Evolutionary conservation across 164 flowering plant genomes (phyloP).

Genomic region (Vitis riparia): DNA sequence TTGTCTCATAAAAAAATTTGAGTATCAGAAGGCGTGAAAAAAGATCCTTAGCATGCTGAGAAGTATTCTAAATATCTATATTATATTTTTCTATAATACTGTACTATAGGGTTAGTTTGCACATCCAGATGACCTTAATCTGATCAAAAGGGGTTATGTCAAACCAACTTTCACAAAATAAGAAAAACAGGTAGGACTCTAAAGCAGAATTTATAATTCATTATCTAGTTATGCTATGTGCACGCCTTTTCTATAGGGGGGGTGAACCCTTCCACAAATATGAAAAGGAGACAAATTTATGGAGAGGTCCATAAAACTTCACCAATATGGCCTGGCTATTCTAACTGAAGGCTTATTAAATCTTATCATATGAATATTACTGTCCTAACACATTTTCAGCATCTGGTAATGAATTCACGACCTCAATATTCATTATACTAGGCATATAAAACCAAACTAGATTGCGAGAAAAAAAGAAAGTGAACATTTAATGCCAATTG

Average conservation of each 20-base stretch:
- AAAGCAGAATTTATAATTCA: background rate
- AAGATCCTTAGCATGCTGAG: background rate
- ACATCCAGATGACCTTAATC: constrained; percentile 2
- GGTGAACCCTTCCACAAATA: background rate
- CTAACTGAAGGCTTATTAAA: too few relatives aligned
- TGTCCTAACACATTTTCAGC: background rate
- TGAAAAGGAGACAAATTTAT: background rate
- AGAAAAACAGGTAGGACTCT: background rate
- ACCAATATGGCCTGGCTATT: background rate
- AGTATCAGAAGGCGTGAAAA: background rate
- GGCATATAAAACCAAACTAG: background rate
- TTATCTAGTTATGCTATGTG: background rate
- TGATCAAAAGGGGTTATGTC: constrained; percentile 6
- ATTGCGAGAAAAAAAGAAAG: background rate
- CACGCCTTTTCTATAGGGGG: background rate
- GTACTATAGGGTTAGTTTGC: background rate
- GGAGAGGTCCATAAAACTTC: background rate
- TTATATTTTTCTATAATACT: background rate
- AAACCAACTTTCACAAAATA: constrained; percentile 5
- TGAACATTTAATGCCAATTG: background rate
- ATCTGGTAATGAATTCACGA: background rate
- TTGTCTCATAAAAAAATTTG: background rate
- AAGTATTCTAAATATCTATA: background rate
- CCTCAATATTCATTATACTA: too few relatives aligned
- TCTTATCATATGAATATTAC: too few relatives aligned